Evolutionary conservation across 768 basidiomycete genomes (phyloP).

Genomic region (Strobilomyces confusus): DNA sequence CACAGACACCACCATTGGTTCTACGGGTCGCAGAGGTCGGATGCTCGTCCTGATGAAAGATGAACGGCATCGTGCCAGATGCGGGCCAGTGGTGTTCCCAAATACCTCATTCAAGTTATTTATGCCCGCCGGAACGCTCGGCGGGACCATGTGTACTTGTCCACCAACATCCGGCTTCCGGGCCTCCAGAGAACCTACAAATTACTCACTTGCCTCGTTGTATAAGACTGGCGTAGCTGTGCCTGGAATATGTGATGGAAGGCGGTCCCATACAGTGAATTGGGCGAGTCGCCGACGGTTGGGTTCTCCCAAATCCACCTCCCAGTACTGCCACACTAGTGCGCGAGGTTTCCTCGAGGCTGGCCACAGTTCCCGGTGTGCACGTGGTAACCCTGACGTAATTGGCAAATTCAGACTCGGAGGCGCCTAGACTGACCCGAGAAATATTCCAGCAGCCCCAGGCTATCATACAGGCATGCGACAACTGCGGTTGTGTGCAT

Average conservation of each 20-base stretch:
- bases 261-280: constrained; percentile 12
- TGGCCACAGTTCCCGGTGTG: too few relatives aligned
- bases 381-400: too few relatives aligned
- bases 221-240: constrained; percentile 3
- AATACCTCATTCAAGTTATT: too few relatives aligned
- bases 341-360: constrained; percentile 28
- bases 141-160: too few relatives aligned
- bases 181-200: background rate
- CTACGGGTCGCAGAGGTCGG: too few relatives aligned
- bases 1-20: too few relatives aligned
- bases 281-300: constrained; percentile 4
- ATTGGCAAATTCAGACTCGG: background rate
- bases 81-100: too few relatives aligned
- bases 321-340: constrained; percentile 21
- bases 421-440: too few relatives aligned
- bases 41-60: too few relatives aligned
- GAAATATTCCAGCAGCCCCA: background rate
- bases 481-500: background rate
- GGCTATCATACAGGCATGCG: background rate
- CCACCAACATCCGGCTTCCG: background rate
- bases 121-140: too few relatives aligned
- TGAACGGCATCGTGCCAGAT: too few relatives aligned
- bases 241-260: constrained; percentile 6
- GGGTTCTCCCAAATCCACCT: background rate
- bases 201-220: constrained; percentile 20